A percentile compares a stretch with the other conserved stretches of the same genome.
These are phyloP conservation scores for Clarkia xantiana DNA, from an alignment of 345 rosid genomes.

Conservation along the genomic window DNA sequence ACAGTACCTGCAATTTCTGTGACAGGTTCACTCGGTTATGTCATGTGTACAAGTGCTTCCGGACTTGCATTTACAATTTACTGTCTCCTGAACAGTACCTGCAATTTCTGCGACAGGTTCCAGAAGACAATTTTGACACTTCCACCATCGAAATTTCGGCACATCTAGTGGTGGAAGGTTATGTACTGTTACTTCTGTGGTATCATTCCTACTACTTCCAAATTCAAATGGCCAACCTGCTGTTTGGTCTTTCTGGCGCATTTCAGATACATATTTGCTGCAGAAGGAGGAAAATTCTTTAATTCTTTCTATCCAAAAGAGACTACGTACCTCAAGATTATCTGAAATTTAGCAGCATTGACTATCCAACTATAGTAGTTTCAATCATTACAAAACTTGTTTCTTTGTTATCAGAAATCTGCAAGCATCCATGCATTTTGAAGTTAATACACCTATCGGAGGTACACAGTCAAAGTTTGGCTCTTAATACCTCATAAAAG, in stretches of 20 bases:
- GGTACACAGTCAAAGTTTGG: neutral
- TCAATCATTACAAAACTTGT: no score
- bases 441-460: neutral
- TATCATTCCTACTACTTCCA: neutral
- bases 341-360: neutral
- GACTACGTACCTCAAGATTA: neutral
- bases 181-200: conserved; percentile 2
- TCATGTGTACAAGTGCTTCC: conserved; percentile 1
- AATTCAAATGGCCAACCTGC: conserved; percentile 10
- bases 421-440: neutral
- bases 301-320: neutral
- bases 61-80: conserved; percentile 2
- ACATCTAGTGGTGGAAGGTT: conserved; percentile 12
- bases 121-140: conserved; percentile 8
- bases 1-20: conserved; percentile 1
- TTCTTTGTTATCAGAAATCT: no score
- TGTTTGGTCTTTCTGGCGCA: conserved; percentile 11
- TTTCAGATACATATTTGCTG: conserved; percentile 18
- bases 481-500: neutral
- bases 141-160: conserved; percentile 14
- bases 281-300: neutral
- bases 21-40: conserved; percentile 5
- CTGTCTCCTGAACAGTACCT: neutral
- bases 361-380: no score
- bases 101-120: conserved; percentile 4